phyloP scores from a whole-genome alignment of 257 asterid genomes.

The Knoxia roxburghii region DNA sequence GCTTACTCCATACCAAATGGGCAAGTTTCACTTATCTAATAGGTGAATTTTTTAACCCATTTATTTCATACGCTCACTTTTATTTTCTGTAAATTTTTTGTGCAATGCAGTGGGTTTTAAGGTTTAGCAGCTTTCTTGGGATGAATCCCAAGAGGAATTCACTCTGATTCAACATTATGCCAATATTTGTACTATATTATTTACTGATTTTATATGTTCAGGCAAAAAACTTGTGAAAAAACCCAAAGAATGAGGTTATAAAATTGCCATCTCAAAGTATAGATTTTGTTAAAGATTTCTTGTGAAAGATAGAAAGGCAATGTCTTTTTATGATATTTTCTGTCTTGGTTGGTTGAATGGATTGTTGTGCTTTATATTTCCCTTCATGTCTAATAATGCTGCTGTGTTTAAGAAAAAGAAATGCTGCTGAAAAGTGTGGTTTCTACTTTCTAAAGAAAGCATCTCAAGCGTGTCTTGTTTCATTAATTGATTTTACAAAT shows the following conservation, averaged over 20 bases:
- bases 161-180: neutral
- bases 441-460: too few relatives aligned
- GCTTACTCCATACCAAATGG: slow-evolving; percentile 26
- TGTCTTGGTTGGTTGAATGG: neutral
- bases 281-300: neutral
- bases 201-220: neutral
- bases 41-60: slow-evolving; percentile 11
- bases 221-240: neutral
- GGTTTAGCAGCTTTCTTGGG: neutral
- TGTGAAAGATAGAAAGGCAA: neutral
- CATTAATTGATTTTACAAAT: too few relatives aligned
- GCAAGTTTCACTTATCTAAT: slow-evolving; percentile 21
- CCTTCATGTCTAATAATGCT: too few relatives aligned
- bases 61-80: neutral
- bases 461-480: too few relatives aligned
- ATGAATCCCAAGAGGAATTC: neutral
- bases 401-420: too few relatives aligned
- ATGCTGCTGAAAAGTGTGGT: too few relatives aligned
- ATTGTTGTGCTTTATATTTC: neutral
- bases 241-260: neutral
- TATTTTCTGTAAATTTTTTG: too few relatives aligned
- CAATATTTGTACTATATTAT: too few relatives aligned
- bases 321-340: too few relatives aligned
- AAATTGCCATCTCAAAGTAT: neutral
- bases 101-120: neutral